Evolutionary conservation across 2,329 filamentous ascomycete species (phyloP), one percentile per base, ranked within the genome.

Genomic region (Cylindrodendrum hubeiense): DNA sequence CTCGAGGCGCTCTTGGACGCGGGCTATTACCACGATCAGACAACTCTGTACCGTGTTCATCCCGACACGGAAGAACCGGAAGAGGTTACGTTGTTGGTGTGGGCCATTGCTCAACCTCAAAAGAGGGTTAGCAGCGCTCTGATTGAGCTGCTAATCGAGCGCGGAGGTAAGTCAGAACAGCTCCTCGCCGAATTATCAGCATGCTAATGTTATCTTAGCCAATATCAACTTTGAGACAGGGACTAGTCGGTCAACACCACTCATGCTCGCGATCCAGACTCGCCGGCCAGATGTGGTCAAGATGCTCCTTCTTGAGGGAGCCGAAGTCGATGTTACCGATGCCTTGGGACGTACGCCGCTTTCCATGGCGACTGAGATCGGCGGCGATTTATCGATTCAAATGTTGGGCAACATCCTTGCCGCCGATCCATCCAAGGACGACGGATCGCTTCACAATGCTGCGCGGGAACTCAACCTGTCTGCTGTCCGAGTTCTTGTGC

Each of bases 391-490:
- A 13, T 83, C 85, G 1, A 84, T 84, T 19, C 79, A 82, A 10
- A 86, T 89, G 77, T 85, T 89, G 84, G 79, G 81, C 2, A 83
- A 82, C 55, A 76, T 91, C 1, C 80, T 90, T 5, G 83, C 83
- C 0, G 85, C 86, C 0, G 86, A 87, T 21, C 86, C 88, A 1
- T 83, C 86, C 2, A 83, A 81, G 44, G 88, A 92, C 62, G 90
- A 93, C 64, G 89, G 90, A 0, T 91, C 89, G 2, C 80, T 93
- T 3, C 90, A 92, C 71, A 89, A 91, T 65, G 88, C 89, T 4
- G 86, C 89, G 0, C 82, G 87, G 13, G 84, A 86, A 50, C 80
- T 92, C 21, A 88, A 91, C 67, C 67, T 89, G 0, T 78, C 84
- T 13, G 85, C 85, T 2, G 86, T 90, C 66, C 81, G 83, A 53